phyloP scores from a whole-genome alignment of 306 rosid species.

The Carpinus fangiana region DNA sequence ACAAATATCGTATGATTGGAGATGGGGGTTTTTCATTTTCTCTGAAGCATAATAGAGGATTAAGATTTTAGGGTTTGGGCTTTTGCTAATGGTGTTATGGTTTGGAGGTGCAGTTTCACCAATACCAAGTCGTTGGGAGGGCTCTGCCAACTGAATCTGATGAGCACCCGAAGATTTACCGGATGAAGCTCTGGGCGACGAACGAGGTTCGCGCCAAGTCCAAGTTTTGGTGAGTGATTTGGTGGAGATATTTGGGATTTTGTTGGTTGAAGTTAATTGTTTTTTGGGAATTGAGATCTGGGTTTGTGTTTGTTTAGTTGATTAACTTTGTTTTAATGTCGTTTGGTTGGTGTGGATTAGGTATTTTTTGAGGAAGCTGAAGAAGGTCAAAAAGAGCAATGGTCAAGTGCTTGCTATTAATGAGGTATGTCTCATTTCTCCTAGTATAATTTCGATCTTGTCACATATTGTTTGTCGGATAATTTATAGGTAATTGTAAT shows the following conservation, averaged over 20 bases:
- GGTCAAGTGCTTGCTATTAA: constrained; percentile 80
- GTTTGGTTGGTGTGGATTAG: constrained; percentile 32
- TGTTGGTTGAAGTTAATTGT: neutral
- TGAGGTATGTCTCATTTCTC: constrained; percentile 30
- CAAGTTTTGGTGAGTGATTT: constrained; percentile 68
- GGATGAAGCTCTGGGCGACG: constrained; percentile 97
- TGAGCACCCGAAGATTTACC: constrained; percentile 77
- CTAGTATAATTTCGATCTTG: neutral
- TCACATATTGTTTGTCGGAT: neutral
- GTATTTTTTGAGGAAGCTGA: constrained; percentile 82
- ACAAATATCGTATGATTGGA: neutral
- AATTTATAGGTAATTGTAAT: neutral
- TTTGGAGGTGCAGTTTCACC: constrained; percentile 61
- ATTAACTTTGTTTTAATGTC: neutral
- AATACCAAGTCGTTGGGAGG: constrained; percentile 92
- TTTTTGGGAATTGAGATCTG: neutral
- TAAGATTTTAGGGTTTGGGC: neutral
- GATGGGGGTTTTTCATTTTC: neutral
- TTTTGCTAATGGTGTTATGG: neutral
- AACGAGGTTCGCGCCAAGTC: constrained; percentile 97
- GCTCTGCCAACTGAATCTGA: constrained; percentile 79
- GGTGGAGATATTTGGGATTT: neutral
- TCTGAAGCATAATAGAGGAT: no score
- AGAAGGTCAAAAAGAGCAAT: constrained; percentile 94
- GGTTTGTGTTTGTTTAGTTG: neutral